Evolutionary conservation across 2,329 filamentous ascomycete species (phyloP).

Genomic region (Alternaria hordeiaustralica): DNA sequence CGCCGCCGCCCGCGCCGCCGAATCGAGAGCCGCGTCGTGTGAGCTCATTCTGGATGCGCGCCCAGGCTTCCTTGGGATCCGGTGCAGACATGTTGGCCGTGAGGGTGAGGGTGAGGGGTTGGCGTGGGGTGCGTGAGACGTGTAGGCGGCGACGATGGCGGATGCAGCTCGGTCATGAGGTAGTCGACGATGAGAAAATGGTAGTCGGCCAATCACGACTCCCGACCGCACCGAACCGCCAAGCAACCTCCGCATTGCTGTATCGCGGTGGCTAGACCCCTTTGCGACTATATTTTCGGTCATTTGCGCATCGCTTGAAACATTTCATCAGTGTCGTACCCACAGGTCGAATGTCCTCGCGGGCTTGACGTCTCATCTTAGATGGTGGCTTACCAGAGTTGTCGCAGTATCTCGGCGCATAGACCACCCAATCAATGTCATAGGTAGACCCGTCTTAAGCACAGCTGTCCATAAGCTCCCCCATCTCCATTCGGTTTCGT

Average conservation of each 20-base stretch:
- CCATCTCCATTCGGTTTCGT: slow-evolving; percentile 15
- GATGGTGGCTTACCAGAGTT: slow-evolving; percentile 18
- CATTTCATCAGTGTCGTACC: neutral
- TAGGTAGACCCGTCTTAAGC: slow-evolving; percentile 36
- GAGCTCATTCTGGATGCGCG: slow-evolving; percentile 68
- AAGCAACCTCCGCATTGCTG: slow-evolving; percentile 22
- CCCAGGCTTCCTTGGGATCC: slow-evolving; percentile 71
- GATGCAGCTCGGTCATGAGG: slow-evolving; percentile 35
- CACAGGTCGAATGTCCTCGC: neutral
- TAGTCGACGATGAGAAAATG: slow-evolving; percentile 37
- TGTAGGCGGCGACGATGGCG: slow-evolving; percentile 30
- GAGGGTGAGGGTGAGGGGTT: slow-evolving; percentile 21
- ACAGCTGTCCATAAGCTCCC: slow-evolving; percentile 47
- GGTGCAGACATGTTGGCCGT: slow-evolving; percentile 43
- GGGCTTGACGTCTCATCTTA: slow-evolving; percentile 14
- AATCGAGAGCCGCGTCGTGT: slow-evolving; percentile 53
- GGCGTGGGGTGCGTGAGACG: slow-evolving; percentile 42
- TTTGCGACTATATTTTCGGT: neutral
- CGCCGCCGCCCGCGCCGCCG: slow-evolving; percentile 57
- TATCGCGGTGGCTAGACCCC: slow-evolving; percentile 3
- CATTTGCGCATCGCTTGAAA: neutral
- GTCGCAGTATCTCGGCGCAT: slow-evolving; percentile 31
- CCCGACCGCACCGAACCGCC: slow-evolving; percentile 28
- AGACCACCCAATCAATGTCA: slow-evolving; percentile 39
- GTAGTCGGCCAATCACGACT: slow-evolving; percentile 34